Evolutionary conservation across 2,329 filamentous ascomycete species (phyloP).

Genomic region (Clonostachys sp.): DNA sequence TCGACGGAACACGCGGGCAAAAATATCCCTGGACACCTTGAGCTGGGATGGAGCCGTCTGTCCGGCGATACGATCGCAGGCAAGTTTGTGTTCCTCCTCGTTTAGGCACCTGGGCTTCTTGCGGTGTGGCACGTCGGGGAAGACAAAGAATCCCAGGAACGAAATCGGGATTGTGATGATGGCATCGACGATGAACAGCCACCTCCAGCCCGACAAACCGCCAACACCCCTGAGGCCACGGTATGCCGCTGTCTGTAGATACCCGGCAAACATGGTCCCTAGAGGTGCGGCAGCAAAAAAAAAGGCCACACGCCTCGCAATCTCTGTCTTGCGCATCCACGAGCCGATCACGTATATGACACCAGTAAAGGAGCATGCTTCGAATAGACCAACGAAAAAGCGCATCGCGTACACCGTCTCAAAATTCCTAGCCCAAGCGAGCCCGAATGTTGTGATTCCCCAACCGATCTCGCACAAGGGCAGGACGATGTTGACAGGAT

Average conservation of each 20-base stretch:
- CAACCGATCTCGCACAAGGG: conserved; percentile 21
- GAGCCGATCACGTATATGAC: conserved; percentile 25
- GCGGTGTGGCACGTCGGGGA: conserved; percentile 20
- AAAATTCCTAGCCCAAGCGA: conserved; percentile 20
- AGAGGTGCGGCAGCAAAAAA: conserved; percentile 46
- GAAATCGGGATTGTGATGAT: conserved; percentile 20
- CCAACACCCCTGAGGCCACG: conserved; percentile 42
- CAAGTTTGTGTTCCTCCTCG: conserved; percentile 9
- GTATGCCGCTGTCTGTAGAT: conserved; percentile 49
- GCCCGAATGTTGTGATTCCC: conserved; percentile 19
- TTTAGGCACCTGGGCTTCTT: conserved; percentile 7
- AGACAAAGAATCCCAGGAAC: conserved; percentile 17
- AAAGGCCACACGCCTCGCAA: conserved; percentile 40
- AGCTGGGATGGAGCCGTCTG: conserved; percentile 4
- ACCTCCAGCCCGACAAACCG: conserved; percentile 49
- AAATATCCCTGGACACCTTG: conserved; percentile 1
- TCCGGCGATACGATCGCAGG: conserved; percentile 9
- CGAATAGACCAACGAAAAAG: conserved; percentile 25
- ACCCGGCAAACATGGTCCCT: conserved; percentile 45
- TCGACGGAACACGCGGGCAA: not conserved
- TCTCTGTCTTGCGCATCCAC: conserved; percentile 26
- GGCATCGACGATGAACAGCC: conserved; percentile 38
- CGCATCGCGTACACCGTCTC: conserved; percentile 25
- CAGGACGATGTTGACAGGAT: conserved; percentile 25
- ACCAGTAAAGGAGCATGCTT: conserved; percentile 17